phyloP scores from a whole-genome alignment of 371 early-diverging fungal genomes.

The Lichtheimia ramosa region DNA sequence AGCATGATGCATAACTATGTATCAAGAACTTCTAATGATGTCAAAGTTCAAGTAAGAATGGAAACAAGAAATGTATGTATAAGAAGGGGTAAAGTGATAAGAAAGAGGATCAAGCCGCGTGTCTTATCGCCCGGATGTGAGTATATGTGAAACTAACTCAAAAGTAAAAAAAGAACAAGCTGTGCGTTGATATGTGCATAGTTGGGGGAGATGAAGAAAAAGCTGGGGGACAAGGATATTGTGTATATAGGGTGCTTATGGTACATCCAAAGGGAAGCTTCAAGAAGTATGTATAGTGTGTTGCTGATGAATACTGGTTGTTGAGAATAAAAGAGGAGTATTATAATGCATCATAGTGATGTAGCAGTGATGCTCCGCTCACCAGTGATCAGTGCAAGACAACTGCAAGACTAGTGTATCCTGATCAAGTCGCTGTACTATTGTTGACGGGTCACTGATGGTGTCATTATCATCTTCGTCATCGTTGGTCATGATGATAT shows the following conservation, averaged over 20 bases:
- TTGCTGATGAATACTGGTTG: not conserved
- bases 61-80: constrained; percentile 4
- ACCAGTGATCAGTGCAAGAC: no score
- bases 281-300: constrained; percentile 1
- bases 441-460: no score
- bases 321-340: not conserved
- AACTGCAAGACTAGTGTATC: no score
- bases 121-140: no score
- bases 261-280: constrained; percentile 2
- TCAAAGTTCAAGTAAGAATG: not conserved
- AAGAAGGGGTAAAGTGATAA: not conserved
- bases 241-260: not conserved
- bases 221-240: no score
- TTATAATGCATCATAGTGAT: no score
- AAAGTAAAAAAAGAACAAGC: not conserved
- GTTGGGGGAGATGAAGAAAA: not conserved
- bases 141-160: no score
- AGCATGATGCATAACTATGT: not conserved
- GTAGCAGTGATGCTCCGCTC: no score
- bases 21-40: constrained; percentile 1
- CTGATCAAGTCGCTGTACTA: no score
- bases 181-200: not conserved
- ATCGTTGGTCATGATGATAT: no score
- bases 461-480: no score
- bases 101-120: not conserved